Percentiles rank a stretch among this genome's conserved stretches.
Evolutionary conservation across 176 grass and related monocot genomes (phyloP).

Genomic region (Aechmea fasciata): DNA sequence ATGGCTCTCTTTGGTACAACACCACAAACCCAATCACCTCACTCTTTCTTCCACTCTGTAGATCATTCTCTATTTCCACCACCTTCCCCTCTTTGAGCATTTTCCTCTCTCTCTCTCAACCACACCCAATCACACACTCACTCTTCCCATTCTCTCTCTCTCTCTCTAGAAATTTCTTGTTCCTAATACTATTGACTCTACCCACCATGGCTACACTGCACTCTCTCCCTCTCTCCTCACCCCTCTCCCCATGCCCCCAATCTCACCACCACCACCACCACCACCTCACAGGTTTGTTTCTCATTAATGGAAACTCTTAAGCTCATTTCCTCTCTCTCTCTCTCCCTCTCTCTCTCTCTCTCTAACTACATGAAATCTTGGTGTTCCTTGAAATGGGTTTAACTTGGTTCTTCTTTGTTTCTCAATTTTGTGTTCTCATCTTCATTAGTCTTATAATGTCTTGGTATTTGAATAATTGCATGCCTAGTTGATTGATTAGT

Average conservation of each 20-base stretch:
- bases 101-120: slow-evolving; percentile 4
- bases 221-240: slow-evolving; percentile 35
- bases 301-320: not conserved
- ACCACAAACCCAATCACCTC: slow-evolving; percentile 39
- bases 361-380: too few species aligned
- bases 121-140: slow-evolving; percentile 12
- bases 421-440: too few species aligned
- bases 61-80: slow-evolving; percentile 22
- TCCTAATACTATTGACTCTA: not conserved
- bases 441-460: too few species aligned
- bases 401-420: too few species aligned
- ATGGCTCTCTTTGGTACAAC: slow-evolving; percentile 49
- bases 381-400: too few species aligned
- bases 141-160: slow-evolving; percentile 6
- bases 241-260: slow-evolving; percentile 24
- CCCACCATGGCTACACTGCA: slow-evolving; percentile 34
- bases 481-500: too few species aligned
- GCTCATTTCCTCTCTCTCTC: slow-evolving; percentile 21
- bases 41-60: slow-evolving; percentile 5
- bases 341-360: not conserved
- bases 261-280: slow-evolving; percentile 21
- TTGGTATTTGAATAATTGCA: too few species aligned
- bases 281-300: slow-evolving; percentile 36
- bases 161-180: slow-evolving; percentile 3
- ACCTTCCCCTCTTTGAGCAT: slow-evolving; percentile 16